Conservation (phyloP, 306 rosid species). For the Pyrus communis region DNA sequence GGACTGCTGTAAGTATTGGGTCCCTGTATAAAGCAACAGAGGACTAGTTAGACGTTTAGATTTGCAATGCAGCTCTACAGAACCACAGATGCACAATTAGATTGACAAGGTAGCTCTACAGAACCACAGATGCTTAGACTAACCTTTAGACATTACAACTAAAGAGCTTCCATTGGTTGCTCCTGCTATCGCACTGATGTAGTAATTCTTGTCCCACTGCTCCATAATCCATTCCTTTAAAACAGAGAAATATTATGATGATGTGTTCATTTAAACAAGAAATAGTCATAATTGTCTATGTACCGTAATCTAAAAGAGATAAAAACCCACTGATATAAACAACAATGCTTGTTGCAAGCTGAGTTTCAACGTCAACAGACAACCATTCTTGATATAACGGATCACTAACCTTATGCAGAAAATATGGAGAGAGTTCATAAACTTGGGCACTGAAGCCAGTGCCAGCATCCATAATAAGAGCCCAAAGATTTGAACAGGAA, state of each 20-base stretch:
- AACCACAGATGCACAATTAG: neutral
- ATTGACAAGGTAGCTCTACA: neutral
- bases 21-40: slow-evolving; percentile 35
- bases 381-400: neutral
- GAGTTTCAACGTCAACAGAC: neutral
- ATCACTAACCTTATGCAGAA: slow-evolving; percentile 70
- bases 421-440: slow-evolving; percentile 60
- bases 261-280: slow-evolving; percentile 31
- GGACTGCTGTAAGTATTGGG: slow-evolving; percentile 69
- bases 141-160: slow-evolving; percentile 90
- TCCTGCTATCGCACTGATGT: slow-evolving; percentile 80
- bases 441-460: slow-evolving; percentile 80
- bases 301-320: neutral
- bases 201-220: slow-evolving; percentile 77
- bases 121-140: slow-evolving; percentile 14
- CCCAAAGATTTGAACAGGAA: slow-evolving; percentile 75
- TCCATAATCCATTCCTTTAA: slow-evolving; percentile 86
- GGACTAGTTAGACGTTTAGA: slow-evolving; percentile 2
- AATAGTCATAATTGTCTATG: neutral
- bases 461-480: slow-evolving; percentile 92
- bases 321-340: neutral
- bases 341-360: neutral
- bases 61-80: neutral
- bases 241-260: slow-evolving; percentile 9
- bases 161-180: slow-evolving; percentile 64